A percentile compares a stretch with the other conserved stretches of the same genome.
Conservation (phyloP, 768 basidiomycete species). For the Tricholomella constricta region DNA sequence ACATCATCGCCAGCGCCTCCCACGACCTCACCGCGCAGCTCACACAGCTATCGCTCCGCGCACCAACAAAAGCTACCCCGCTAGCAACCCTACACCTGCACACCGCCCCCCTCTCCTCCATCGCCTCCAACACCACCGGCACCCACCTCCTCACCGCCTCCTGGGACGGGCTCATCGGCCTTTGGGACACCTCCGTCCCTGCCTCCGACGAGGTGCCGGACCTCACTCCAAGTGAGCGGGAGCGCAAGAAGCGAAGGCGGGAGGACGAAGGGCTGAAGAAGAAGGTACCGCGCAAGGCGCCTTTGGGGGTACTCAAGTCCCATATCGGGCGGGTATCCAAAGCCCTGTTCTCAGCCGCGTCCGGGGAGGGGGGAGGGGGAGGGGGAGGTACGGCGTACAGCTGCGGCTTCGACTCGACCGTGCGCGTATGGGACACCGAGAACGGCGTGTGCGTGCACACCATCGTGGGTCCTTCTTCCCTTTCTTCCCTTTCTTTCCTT, state of each 20-base stretch:
- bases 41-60: slow-evolving; percentile 38
- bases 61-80: slow-evolving; percentile 28
- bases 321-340: slow-evolving; percentile 84
- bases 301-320: slow-evolving; percentile 72
- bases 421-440: slow-evolving; percentile 86
- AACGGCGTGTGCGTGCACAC: slow-evolving; percentile 70
- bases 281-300: slow-evolving; percentile 60
- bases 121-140: slow-evolving; percentile 57
- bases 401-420: slow-evolving; percentile 88
- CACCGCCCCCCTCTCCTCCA: slow-evolving; percentile 74
- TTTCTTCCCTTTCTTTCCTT: too few species aligned
- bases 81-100: slow-evolving; percentile 83
- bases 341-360: slow-evolving; percentile 68
- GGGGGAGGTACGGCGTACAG: slow-evolving; percentile 54
- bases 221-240: slow-evolving; percentile 33
- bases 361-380: slow-evolving; percentile 27
- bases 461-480: slow-evolving; percentile 53
- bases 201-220: slow-evolving; percentile 61
- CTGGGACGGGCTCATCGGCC: slow-evolving; percentile 85
- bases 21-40: slow-evolving; percentile 78
- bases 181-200: slow-evolving; percentile 75
- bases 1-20: slow-evolving; percentile 66
- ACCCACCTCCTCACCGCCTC: slow-evolving; percentile 77
- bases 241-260: slow-evolving; percentile 66
- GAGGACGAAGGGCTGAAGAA: slow-evolving; percentile 46